Evolutionary conservation across 495 filamentous ascomycete species (phyloP), one percentile per base, ranked within the genome.

Genomic region (Immersiella caudata): DNA sequence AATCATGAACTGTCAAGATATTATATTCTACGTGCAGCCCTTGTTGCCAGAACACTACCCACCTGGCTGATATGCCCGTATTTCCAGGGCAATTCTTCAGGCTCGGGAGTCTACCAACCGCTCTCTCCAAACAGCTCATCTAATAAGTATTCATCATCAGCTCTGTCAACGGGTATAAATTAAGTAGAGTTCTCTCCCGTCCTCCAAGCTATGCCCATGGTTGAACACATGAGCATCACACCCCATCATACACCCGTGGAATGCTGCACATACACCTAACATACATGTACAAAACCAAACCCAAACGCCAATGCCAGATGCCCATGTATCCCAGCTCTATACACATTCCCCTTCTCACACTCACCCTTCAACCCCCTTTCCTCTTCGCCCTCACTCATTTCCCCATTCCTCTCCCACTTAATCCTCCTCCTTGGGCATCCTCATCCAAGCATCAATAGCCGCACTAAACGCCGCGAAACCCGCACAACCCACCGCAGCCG

Each of bases 391-490:
- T 14, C 5, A 22, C 54, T 11, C 21, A 20, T n/a, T 16, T 12
- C 61, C 49, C 40, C 40, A 6, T 6, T 24, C 0, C 36, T 8
- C 29, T 33, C 21, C 1, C 24, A 51, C 16, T 40, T 69, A 86
- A 16, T 85, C 83, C 59, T 76, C 78, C 6, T 87, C 85, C 72
- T 79, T 84, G 6, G 85, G 85, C 75, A 80, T 88, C 69, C 92
- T 79, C 89, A 97, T 89, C 79, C 92, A 98, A 50, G 85, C 88
- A 85, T 99, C 95, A 79, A 99, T 97, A 12, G 95, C 95, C 58
- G 91, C 88, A 80, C 90, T 93, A 75, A 99, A 99, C 27, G 93
- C 96, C 58, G 95, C 95, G 77, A 99, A 98, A 7, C 95, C 95
- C 5, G 87, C 93, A 79, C 96, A 98, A 7, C 95, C 95, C 21